Evolutionary conservation across 73 alveolate species (phyloP).

Genomic region (Tetrahymena borealis): DNA sequence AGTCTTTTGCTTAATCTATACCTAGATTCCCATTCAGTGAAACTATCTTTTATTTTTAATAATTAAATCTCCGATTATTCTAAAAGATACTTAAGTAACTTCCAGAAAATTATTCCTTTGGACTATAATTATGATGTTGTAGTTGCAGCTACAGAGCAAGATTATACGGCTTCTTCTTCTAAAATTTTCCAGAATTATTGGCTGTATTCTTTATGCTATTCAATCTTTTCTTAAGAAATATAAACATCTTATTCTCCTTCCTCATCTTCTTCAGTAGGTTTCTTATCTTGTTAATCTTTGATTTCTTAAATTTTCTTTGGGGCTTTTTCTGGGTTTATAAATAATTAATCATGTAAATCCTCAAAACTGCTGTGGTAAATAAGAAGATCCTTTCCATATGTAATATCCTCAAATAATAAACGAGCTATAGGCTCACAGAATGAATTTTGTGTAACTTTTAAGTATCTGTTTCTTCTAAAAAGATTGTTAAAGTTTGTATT

Average conservation of each 20-base stretch:
- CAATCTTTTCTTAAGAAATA: background rate
- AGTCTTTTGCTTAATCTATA: background rate
- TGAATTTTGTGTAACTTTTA: background rate
- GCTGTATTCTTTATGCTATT: background rate
- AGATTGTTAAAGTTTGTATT: background rate
- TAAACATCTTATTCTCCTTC: background rate
- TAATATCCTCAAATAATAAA: background rate
- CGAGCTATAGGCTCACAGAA: background rate
- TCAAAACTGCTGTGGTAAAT: background rate
- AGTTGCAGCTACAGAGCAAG: background rate
- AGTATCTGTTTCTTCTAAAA: background rate
- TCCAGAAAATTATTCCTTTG: background rate
- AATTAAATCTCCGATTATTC: background rate
- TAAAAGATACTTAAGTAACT: background rate
- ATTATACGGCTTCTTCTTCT: background rate
- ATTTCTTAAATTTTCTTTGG: too few species aligned
- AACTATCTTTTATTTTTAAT: background rate
- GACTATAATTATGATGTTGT: background rate
- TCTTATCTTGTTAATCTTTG: background rate
- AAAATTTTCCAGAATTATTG: background rate
- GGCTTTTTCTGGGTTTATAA: background rate
- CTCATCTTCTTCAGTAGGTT: background rate
- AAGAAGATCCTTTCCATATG: background rate
- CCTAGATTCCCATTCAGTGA: background rate
- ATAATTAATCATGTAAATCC: background rate